Base-by-base conservation (phyloP, 148 eudicot genomes). In the Amaranthus cruentus region DNA sequence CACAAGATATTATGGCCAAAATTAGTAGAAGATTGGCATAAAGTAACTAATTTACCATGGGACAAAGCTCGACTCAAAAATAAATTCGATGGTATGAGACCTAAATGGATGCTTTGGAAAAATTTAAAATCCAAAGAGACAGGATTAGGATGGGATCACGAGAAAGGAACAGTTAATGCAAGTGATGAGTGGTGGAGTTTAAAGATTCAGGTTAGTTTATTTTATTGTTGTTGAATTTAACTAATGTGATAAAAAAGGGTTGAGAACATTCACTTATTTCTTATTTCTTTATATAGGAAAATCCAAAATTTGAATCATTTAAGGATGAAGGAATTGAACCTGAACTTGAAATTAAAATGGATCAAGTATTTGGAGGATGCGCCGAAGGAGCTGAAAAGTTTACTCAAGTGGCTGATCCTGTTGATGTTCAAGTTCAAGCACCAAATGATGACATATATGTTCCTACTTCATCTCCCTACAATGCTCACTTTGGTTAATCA, bases 151-250 rank as follows among this genome's bases (percentile, higher is more conserved):
- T 55, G 61, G 50, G 61, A 69, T 13, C 9, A 13, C 14, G 9
- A 38, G 6, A 69, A 69, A 54, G 61, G 72, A 69, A 69, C 61
- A 21, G 58, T 54, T 4, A 9, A 7, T 28, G 57, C 60, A 53
- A 69, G 61, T 43, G n/a, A 55, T 18, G 72, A 55, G 28, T 69
- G 62, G 72, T 69, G 72, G 71, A 46, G 6, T 43, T 69, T 28
- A 12, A 69, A 69, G 14, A 69, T 69, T 38, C 7, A 54, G 49
- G 72, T 69, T 69, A 69, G 61, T 69, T 69, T 38, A 4, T 15
- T 12, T 8, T 4, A 9, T 38, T 42, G 12, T 10, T 47, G 6
- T 10, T 18, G 6, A 15, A 48, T 5, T 11, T 46, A 13, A 18
- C 3, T 47, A 4, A 21, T 10, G 2, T 53, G 12, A 10, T 28